Conservation (phyloP, 2,329 filamentous ascomycete species). For the Fonsecaea erecta region DNA sequence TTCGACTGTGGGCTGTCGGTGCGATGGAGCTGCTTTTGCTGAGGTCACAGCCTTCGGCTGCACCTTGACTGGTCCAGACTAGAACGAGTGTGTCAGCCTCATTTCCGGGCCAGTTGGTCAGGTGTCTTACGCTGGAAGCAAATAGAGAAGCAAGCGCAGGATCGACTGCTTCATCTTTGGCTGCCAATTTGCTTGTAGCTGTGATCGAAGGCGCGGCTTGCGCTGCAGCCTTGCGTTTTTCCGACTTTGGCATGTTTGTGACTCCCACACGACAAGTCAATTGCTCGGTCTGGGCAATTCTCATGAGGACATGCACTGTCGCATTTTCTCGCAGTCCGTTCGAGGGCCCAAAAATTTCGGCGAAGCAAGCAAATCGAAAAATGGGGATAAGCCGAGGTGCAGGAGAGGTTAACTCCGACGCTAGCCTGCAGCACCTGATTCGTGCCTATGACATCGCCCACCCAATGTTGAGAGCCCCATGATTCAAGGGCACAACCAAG, state of each 20-base stretch:
- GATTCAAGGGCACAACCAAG: constrained; percentile 3
- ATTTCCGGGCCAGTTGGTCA: not conserved
- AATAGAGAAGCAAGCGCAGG: constrained; percentile 72
- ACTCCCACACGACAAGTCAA: not conserved
- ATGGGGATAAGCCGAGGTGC: constrained; percentile 28
- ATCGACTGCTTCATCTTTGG: constrained; percentile 60
- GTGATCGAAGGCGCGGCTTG: not conserved
- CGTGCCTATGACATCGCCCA: constrained; percentile 18
- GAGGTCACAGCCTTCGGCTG: constrained; percentile 42
- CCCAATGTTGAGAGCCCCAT: not conserved
- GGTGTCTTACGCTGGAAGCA: constrained; percentile 68
- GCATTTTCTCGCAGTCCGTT: not conserved
- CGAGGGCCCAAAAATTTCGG: constrained; percentile 22
- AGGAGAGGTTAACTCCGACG: constrained; percentile 13
- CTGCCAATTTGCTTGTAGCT: constrained; percentile 5
- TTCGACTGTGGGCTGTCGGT: not conserved
- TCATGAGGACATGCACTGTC: not conserved
- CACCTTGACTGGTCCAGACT: constrained; percentile 45
- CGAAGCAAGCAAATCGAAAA: constrained; percentile 1
- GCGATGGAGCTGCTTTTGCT: constrained; percentile 36
- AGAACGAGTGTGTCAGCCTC: constrained; percentile 8
- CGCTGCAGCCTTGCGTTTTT: constrained; percentile 12
- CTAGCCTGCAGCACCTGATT: constrained; percentile 7
- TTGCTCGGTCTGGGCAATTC: not conserved
- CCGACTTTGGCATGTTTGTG: constrained; percentile 25